Conservation (phyloP, 1,284 basidiomycete genomes). For the Coniophora puteana region DNA sequence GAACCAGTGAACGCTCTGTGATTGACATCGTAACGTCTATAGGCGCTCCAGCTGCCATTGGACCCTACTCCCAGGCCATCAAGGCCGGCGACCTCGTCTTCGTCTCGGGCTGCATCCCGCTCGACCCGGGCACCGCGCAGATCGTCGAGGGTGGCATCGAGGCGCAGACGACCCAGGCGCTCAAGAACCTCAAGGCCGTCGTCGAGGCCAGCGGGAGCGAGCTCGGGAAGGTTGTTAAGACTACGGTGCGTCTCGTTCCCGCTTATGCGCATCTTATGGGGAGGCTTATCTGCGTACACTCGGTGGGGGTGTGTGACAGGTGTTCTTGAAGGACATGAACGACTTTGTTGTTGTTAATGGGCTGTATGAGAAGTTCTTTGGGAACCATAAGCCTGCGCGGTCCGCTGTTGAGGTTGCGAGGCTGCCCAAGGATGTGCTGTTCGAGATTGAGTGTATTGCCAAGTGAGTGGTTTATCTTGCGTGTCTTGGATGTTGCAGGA, state of each 20-base stretch:
- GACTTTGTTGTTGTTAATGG: slow-evolving; percentile 86
- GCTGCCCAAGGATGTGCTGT: slow-evolving; percentile 75
- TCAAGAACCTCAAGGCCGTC: slow-evolving; percentile 85
- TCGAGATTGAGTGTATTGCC: slow-evolving; percentile 92
- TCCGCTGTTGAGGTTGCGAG: slow-evolving; percentile 82
- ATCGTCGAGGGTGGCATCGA: slow-evolving; percentile 80
- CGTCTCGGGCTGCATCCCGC: slow-evolving; percentile 86
- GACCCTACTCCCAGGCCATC: slow-evolving; percentile 90
- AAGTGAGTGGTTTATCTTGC: slow-evolving; percentile 36
- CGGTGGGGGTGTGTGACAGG: slow-evolving; percentile 36
- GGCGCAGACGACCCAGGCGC: slow-evolving; percentile 80
- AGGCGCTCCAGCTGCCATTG: slow-evolving; percentile 87
- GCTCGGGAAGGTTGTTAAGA: slow-evolving; percentile 79
- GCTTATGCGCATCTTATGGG: neutral
- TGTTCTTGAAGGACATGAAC: slow-evolving; percentile 92
- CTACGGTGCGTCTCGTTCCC: slow-evolving; percentile 53
- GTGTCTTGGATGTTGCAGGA: too few species aligned
- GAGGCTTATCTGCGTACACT: neutral
- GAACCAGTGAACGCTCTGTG: neutral
- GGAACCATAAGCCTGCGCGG: slow-evolving; percentile 89
- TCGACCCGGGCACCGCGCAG: slow-evolving; percentile 74
- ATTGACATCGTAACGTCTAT: slow-evolving; percentile 2
- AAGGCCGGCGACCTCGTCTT: slow-evolving; percentile 86
- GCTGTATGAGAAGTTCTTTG: slow-evolving; percentile 78
- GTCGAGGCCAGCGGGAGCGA: slow-evolving; percentile 81